Conservation (phyloP, 2,329 filamentous ascomycete species). For the Fusarium sp. region DNA sequence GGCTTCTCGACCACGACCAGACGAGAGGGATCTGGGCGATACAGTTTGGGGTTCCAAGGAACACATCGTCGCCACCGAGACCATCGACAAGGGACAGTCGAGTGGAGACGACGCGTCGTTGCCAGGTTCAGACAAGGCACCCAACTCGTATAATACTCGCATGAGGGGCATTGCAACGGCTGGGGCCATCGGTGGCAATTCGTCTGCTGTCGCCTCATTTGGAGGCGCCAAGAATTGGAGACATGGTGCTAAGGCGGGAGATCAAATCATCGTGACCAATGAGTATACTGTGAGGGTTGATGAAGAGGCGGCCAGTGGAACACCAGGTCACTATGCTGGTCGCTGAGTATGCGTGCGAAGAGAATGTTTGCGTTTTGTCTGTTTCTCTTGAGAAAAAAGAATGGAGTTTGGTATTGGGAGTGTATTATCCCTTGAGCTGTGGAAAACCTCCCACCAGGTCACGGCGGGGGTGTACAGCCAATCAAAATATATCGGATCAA, state of each 20-base stretch:
- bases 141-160: not conserved
- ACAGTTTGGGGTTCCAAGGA: slow-evolving; percentile 12
- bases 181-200: not conserved
- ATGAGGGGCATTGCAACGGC: not conserved
- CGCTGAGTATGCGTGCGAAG: not conserved
- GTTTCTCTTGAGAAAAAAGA: not conserved
- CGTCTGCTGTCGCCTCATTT: not conserved
- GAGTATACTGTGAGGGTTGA: slow-evolving; percentile 8
- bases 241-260: not conserved
- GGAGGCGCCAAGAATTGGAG: slow-evolving; percentile 5
- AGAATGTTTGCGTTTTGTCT: not conserved
- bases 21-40: not conserved
- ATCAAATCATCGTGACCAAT: slow-evolving; percentile 5
- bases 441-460: too few relatives aligned
- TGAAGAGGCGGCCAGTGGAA: not conserved
- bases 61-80: slow-evolving; percentile 2
- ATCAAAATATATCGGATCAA: too few relatives aligned
- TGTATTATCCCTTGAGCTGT: too few relatives aligned
- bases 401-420: not conserved
- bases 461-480: too few relatives aligned
- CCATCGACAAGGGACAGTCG: not conserved
- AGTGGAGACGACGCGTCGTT: not conserved
- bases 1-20: not conserved
- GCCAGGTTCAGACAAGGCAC: slow-evolving; percentile 2
- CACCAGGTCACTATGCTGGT: not conserved